phyloP scores from a whole-genome alignment of 2,329 filamentous ascomycete genomes.

The Xylaria sp. region DNA sequence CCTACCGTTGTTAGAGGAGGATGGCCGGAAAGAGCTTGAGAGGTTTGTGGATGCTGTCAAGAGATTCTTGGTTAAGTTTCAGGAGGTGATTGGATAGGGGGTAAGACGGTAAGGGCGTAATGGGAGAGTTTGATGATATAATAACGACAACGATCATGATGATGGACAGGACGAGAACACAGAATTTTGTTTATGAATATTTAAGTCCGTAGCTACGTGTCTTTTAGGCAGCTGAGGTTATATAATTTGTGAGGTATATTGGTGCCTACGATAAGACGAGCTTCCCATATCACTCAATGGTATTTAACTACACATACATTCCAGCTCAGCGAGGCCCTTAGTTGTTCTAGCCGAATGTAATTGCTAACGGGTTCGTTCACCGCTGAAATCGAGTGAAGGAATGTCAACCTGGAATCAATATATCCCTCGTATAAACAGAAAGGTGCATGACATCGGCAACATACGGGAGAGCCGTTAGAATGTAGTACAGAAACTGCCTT shows the following conservation, averaged over 20 bases:
- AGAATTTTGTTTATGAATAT: no score
- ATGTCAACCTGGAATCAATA: not conserved
- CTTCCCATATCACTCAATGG: not conserved
- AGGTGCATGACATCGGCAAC: not conserved
- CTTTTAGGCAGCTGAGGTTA: not conserved
- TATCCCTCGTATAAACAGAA: not conserved
- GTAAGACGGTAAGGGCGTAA: not conserved
- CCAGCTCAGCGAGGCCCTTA: no score
- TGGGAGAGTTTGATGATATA: not conserved
- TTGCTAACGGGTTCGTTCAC: not conserved
- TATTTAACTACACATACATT: not conserved
- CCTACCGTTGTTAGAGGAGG: conserved; percentile 53
- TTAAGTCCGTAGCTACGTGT: no score
- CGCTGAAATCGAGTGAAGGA: not conserved
- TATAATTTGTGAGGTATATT: not conserved
- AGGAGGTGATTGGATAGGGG: conserved; percentile 19
- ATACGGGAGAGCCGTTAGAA: not conserved
- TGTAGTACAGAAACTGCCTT: not conserved
- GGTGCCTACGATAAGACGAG: not conserved
- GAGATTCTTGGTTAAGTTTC: conserved; percentile 48
- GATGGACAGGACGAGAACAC: not conserved
- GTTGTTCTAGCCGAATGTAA: not conserved
- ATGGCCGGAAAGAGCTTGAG: conserved; percentile 49
- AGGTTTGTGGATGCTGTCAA: conserved; percentile 54
- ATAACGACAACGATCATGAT: not conserved